Conservation (phyloP, 768 basidiomycete genomes). For the Phaffia tasmanica region DNA sequence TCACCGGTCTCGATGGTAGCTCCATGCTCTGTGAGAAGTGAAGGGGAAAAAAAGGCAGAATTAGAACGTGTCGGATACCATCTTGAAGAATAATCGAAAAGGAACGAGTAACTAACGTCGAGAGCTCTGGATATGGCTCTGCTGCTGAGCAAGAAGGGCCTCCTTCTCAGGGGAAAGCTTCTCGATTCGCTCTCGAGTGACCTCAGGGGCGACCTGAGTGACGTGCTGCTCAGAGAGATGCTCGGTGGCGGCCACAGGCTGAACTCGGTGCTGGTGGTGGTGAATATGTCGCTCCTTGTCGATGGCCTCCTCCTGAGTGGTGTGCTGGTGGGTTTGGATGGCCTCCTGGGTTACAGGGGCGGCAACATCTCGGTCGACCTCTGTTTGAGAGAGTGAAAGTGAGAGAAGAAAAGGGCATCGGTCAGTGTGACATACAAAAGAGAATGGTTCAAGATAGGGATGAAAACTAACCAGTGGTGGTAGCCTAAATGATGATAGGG, state of each 20-base stretch:
- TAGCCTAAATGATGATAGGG: too few relatives aligned
- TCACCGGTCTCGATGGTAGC: conserved; percentile 31
- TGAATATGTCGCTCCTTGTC: conserved; percentile 37
- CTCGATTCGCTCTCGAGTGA: conserved; percentile 35
- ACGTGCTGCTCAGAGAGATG: conserved; percentile 35
- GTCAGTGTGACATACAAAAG: too few relatives aligned
- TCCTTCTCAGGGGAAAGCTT: conserved; percentile 39
- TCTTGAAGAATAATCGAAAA: background rate
- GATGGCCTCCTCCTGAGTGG: conserved; percentile 36
- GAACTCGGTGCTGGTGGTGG: conserved; percentile 37
- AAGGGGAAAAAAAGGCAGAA: background rate
- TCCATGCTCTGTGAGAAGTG: conserved; percentile 17
- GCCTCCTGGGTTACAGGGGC: conserved; percentile 37
- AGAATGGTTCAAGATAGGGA: too few relatives aligned
- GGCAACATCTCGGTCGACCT: conserved; percentile 38
- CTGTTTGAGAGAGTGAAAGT: too few relatives aligned
- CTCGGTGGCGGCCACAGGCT: conserved; percentile 34
- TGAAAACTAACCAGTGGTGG: too few relatives aligned
- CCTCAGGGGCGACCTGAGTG: conserved; percentile 32
- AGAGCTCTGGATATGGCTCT: conserved; percentile 33
- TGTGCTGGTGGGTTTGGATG: conserved; percentile 32
- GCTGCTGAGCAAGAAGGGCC: conserved; percentile 35
- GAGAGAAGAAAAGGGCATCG: too few relatives aligned
- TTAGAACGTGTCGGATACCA: background rate
- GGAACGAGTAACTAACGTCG: background rate